Percentiles rank a stretch among this genome's conserved stretches.
Conservation (phyloP, 73 alveolate genomes). For the Symbiodinium natans region DNA sequence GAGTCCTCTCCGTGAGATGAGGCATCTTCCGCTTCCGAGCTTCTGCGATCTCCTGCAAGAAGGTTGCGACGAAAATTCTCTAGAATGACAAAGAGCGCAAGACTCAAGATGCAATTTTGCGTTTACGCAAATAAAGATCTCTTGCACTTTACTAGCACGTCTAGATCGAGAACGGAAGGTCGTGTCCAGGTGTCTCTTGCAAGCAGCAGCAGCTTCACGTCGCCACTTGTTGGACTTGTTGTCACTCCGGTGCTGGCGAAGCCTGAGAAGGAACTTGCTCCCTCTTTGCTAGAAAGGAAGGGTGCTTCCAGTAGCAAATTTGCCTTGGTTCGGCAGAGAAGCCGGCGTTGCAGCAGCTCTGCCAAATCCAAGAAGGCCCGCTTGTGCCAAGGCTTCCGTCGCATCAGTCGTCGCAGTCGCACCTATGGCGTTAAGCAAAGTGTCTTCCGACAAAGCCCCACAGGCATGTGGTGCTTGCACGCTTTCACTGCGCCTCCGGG, state of each 20-base stretch:
- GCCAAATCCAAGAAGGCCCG: slow-evolving; percentile 35
- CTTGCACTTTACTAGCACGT: no score
- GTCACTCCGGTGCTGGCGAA: neutral
- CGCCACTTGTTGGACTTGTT: neutral
- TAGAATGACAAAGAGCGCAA: neutral
- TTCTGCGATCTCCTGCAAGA: slow-evolving; percentile 33
- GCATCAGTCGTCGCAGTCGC: slow-evolving; percentile 27
- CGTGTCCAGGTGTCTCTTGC: slow-evolving; percentile 34
- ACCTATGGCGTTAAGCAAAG: neutral
- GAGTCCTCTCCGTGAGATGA: neutral
- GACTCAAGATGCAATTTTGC: neutral
- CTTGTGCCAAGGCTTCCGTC: neutral
- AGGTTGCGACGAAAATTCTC: neutral
- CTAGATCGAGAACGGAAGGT: no score
- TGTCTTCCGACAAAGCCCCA: neutral
- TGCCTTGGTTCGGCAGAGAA: neutral
- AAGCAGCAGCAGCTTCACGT: slow-evolving; percentile 29
- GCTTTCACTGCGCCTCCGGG: no score
- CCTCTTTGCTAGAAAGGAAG: no score
- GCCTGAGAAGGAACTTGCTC: no score
- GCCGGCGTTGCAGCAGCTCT: slow-evolving; percentile 9
- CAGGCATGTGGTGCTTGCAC: no score
- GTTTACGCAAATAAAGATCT: neutral
- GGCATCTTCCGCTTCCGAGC: neutral
- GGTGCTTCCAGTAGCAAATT: no score